phyloP scores from a whole-genome alignment of 768 basidiomycete genomes.

The Lactarius quietus region DNA sequence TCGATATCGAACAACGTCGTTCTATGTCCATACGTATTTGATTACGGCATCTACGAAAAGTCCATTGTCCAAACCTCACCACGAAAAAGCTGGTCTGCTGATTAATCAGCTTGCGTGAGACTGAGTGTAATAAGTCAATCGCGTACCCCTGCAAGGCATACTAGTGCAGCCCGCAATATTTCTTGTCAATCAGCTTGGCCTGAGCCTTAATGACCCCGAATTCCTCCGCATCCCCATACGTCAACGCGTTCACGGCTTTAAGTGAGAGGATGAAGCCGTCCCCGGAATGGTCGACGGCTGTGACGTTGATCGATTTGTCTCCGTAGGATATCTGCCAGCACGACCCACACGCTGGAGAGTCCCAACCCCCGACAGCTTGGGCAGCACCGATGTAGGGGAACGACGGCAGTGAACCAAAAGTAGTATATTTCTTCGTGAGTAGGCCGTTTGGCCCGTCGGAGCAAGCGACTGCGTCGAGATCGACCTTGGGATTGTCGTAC shows the following conservation, averaged over 20 bases:
- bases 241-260: slow-evolving; percentile 36
- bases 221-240: slow-evolving; percentile 41
- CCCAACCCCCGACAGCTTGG: slow-evolving; percentile 33
- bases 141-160: slow-evolving; percentile 25
- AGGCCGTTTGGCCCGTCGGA: slow-evolving; percentile 36
- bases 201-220: slow-evolving; percentile 48
- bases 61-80: background rate
- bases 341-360: slow-evolving; percentile 34
- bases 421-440: slow-evolving; percentile 33
- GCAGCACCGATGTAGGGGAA: slow-evolving; percentile 37
- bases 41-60: background rate
- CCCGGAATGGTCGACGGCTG: slow-evolving; percentile 33
- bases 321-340: slow-evolving; percentile 35
- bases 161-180: slow-evolving; percentile 53
- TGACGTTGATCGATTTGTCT: slow-evolving; percentile 31
- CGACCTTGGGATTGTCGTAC: slow-evolving; percentile 31
- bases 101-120: background rate
- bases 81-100: background rate
- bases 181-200: slow-evolving; percentile 41
- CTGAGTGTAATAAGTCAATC: background rate
- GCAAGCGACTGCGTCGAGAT: slow-evolving; percentile 32
- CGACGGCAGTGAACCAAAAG: slow-evolving; percentile 33
- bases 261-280: slow-evolving; percentile 37
- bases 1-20: background rate
- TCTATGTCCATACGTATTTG: background rate